Evolutionary conservation across 1,284 basidiomycete genomes (phyloP).

Genomic region (Moniliella sp.): DNA sequence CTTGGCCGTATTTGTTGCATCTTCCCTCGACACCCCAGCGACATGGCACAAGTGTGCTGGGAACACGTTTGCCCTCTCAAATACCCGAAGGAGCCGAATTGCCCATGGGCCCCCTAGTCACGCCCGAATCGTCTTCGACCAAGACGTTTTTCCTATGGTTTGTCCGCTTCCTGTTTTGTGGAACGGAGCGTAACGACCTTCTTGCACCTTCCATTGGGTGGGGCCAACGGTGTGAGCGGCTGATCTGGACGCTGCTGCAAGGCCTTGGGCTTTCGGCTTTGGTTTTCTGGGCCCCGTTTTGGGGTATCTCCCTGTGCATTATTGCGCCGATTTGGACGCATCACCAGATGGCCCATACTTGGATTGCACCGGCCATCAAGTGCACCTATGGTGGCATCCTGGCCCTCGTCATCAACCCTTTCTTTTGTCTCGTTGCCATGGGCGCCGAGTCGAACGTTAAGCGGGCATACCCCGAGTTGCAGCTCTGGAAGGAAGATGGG

Average conservation of each 20-base stretch:
- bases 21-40: too few species aligned
- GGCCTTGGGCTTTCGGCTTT: constrained; percentile 15
- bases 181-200: constrained; percentile 19
- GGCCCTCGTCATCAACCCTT: constrained; percentile 21
- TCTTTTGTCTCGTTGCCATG: constrained; percentile 27
- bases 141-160: constrained; percentile 16
- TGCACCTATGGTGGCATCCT: constrained; percentile 24
- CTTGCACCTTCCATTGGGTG: constrained; percentile 11
- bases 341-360: constrained; percentile 22
- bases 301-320: constrained; percentile 26
- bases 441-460: constrained; percentile 11
- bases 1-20: too few species aligned
- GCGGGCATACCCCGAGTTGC: background rate
- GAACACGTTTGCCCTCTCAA: background rate
- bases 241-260: constrained; percentile 21
- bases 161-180: constrained; percentile 12
- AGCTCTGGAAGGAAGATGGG: background rate
- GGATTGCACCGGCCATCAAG: constrained; percentile 31
- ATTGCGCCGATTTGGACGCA: constrained; percentile 25
- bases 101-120: background rate
- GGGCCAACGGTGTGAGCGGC: constrained; percentile 13
- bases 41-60: too few species aligned
- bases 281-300: constrained; percentile 27
- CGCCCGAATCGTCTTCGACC: constrained; percentile 1
- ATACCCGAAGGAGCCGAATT: background rate